phyloP scores from a whole-genome alignment of 345 rosid species.

The Erysimum cheiranthoides region DNA sequence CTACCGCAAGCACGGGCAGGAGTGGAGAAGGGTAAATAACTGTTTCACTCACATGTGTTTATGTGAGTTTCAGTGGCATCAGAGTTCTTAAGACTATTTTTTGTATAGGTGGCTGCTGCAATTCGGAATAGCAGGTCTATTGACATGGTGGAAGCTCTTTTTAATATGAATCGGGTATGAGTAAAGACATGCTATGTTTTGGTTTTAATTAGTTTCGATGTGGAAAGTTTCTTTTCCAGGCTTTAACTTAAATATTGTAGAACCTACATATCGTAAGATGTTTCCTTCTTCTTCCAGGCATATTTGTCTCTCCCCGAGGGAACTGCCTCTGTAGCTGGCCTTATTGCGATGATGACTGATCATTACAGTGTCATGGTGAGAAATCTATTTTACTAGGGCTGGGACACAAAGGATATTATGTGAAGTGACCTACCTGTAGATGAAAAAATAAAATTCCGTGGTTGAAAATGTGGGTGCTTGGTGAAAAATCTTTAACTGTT shows the following conservation, averaged over 20 bases:
- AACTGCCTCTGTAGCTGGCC: conserved; percentile 91
- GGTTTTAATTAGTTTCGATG: conserved; percentile 12
- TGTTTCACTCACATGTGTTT: neutral
- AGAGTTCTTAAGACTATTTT: conserved; percentile 16
- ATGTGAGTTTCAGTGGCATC: conserved; percentile 1
- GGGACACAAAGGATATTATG: conserved; percentile 1
- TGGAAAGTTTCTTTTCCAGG: conserved; percentile 14
- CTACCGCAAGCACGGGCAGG: conserved; percentile 80
- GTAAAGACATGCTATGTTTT: neutral
- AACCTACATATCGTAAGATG: conserved; percentile 1
- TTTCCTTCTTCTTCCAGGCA: conserved; percentile 60
- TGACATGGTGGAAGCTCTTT: conserved; percentile 95
- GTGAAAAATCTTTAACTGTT: conserved; percentile 1
- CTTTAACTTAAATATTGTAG: neutral
- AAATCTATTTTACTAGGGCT: conserved; percentile 9
- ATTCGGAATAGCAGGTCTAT: conserved; percentile 67
- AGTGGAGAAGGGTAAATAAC: conserved; percentile 79
- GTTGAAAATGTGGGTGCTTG: conserved; percentile 29
- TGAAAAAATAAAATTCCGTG: conserved; percentile 12
- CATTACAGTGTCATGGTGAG: conserved; percentile 90
- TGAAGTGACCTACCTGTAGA: conserved; percentile 21
- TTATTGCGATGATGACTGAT: conserved; percentile 98
- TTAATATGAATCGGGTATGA: conserved; percentile 77
- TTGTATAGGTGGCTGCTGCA: conserved; percentile 66
- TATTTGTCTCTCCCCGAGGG: conserved; percentile 97